Base-by-base conservation (phyloP, 257 asterid species). In the Cynanchum wilfordii region DNA sequence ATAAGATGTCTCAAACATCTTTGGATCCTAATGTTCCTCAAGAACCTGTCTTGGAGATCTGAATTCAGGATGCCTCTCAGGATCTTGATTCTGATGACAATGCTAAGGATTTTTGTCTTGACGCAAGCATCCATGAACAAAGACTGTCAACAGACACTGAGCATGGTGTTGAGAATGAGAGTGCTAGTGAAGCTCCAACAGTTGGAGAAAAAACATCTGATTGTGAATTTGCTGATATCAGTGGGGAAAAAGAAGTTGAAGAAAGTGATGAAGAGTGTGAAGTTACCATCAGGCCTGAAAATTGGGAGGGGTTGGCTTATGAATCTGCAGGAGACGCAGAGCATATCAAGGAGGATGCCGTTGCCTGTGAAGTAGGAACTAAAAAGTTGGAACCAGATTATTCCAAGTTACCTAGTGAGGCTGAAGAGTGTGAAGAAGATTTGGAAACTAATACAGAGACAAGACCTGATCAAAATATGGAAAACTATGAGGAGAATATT, bases 221-320 rank as follows among this genome's bases (percentile, higher is more conserved):
- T 49, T 64, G 47, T 58, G 74, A 59, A 36, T 70, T 60, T 42
- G 64, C 22, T 74, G 76, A 49, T 54, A 49, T 77, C 73, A 68
- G 49, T 59, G 69, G 52, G 60, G 67, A 44, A 17, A 29, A 66
- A 38, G 12, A 22, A 33, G 42, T 42, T 44, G 76, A 74, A 20
- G 86, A 82, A 83, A 82, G 83, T 75, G 93, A 78, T 52, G 86
- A 78, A 78, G 86, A 80, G 52, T 84, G 85, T 60, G 80, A 80
- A 56, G 73, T 84, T 73, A 63, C 75, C 64, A 71, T 82, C 30
- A 76, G 77, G 76, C 49, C 63, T 52, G 89, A 82, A 66, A 79
- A 71, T 76, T 66, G 64, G 22, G 81, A 77, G 66, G 82, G 71
- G n/a, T 55, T 74, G 36, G 63, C 79, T 71, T 68, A 76, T 30